Evolutionary conservation across 805 yeast species (phyloP).

Genomic region (Scheffersomyces spartinae): DNA sequence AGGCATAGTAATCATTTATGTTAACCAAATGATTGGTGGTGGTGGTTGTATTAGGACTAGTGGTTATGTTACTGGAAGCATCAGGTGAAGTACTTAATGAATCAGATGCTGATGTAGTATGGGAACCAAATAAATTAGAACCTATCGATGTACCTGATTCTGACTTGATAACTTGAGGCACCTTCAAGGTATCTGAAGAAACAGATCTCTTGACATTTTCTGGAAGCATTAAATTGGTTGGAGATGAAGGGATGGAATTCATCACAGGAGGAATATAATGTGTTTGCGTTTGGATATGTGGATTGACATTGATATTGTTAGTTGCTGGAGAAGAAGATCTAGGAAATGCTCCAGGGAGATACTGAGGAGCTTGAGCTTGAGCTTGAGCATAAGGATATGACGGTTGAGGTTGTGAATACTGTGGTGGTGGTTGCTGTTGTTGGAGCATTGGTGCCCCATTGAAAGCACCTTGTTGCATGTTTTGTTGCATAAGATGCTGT

Average conservation of each 20-base stretch:
- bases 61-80: background rate
- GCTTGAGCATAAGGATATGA: no score
- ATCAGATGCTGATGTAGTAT: slow-evolving; percentile 14
- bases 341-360: no score
- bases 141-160: slow-evolving; percentile 16
- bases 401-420: no score
- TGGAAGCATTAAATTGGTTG: slow-evolving; percentile 9
- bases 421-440: slow-evolving; percentile 7
- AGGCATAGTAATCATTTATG: slow-evolving; percentile 2
- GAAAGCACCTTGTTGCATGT: slow-evolving; percentile 12
- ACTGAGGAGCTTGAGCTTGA: no score
- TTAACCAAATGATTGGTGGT: background rate
- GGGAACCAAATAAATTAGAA: slow-evolving; percentile 7
- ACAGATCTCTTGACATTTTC: slow-evolving; percentile 3
- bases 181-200: slow-evolving; percentile 8
- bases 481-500: slow-evolving; percentile 1
- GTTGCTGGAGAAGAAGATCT: no score
- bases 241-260: slow-evolving; percentile 20
- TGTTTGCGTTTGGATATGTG: no score
- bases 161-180: slow-evolving; percentile 12
- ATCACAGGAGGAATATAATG: no score
- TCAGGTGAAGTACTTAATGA: slow-evolving; percentile 27
- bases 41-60: background rate
- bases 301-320: no score
- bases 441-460: slow-evolving; percentile 2